These are phyloP conservation scores for Cucumis melo DNA, from an alignment of 306 rosid genomes.

Conservation along the genomic window DNA sequence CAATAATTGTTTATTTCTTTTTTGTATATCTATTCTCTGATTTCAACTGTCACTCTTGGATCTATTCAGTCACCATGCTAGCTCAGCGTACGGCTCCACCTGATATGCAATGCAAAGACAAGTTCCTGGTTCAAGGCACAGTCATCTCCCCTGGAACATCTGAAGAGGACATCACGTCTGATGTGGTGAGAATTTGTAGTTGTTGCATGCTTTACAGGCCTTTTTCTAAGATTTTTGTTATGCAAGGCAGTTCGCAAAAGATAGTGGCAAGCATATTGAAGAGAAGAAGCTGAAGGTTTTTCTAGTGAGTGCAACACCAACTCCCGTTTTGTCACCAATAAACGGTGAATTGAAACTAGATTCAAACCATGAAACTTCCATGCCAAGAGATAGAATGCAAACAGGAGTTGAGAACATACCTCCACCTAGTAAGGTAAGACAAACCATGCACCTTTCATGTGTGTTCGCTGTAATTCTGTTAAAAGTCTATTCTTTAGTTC, in stretches of 20 bases:
- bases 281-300: conserved; percentile 75
- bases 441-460: background rate
- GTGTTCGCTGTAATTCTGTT: background rate
- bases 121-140: conserved; percentile 70
- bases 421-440: conserved; percentile 40
- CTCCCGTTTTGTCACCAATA: conserved; percentile 52
- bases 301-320: conserved; percentile 44
- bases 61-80: conserved; percentile 77
- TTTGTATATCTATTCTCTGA: background rate
- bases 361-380: conserved; percentile 21
- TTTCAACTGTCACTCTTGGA: conserved; percentile 9
- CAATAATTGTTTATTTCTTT: background rate
- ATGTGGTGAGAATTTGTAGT: conserved; percentile 31
- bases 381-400: conserved; percentile 42
- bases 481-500: background rate
- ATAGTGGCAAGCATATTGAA: conserved; percentile 45
- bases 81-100: conserved; percentile 66
- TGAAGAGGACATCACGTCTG: conserved; percentile 59
- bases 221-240: conserved; percentile 6
- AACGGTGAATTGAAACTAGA: conserved; percentile 66
- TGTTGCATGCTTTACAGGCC: conserved; percentile 1
- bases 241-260: conserved; percentile 56
- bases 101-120: conserved; percentile 81
- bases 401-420: conserved; percentile 70
- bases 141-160: conserved; percentile 48